phyloP scores from a whole-genome alignment of 2,329 filamentous ascomycete species.

The Penicillium sp. region DNA sequence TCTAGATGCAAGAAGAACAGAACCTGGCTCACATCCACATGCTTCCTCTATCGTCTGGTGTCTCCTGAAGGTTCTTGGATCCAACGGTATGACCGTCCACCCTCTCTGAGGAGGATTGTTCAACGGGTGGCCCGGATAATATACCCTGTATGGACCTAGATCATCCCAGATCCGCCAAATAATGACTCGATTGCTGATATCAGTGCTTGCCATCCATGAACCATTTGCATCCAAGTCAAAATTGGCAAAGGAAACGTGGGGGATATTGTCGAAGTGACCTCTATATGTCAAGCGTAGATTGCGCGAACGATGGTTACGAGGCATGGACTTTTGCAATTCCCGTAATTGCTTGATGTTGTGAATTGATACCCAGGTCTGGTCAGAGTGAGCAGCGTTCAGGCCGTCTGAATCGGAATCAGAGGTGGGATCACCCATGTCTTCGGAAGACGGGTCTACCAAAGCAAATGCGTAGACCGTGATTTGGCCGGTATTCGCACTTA shows the following conservation, averaged over 20 bases:
- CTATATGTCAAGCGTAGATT: conserved; percentile 47
- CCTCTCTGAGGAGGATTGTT: conserved; percentile 34
- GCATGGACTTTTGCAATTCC: conserved; percentile 32
- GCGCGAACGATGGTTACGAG: conserved; percentile 36
- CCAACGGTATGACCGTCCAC: conserved; percentile 50
- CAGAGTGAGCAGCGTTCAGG: conserved; percentile 4
- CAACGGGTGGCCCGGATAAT: conserved; percentile 24
- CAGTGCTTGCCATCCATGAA: conserved; percentile 59
- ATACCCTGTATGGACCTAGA: conserved; percentile 29
- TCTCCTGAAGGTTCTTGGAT: conserved; percentile 45
- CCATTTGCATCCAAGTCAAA: conserved; percentile 57
- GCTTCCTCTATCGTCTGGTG: conserved; percentile 40
- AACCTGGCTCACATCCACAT: conserved; percentile 39
- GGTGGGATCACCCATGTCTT: conserved; percentile 19
- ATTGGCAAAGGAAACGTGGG: conserved; percentile 60
- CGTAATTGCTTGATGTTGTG: conserved; percentile 25
- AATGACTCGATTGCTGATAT: conserved; percentile 54
- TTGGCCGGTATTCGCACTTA: conserved; percentile 71
- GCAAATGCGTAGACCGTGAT: conserved; percentile 64
- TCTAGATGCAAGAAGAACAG: conserved; percentile 18
- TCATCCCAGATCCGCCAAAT: conserved; percentile 53
- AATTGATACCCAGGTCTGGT: conserved; percentile 39
- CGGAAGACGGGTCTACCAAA: conserved; percentile 44
- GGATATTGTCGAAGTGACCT: conserved; percentile 56
- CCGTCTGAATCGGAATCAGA: conserved; percentile 11